phyloP scores from a whole-genome alignment of 169 alveolate genomes.

The Perkinsus olseni region DNA sequence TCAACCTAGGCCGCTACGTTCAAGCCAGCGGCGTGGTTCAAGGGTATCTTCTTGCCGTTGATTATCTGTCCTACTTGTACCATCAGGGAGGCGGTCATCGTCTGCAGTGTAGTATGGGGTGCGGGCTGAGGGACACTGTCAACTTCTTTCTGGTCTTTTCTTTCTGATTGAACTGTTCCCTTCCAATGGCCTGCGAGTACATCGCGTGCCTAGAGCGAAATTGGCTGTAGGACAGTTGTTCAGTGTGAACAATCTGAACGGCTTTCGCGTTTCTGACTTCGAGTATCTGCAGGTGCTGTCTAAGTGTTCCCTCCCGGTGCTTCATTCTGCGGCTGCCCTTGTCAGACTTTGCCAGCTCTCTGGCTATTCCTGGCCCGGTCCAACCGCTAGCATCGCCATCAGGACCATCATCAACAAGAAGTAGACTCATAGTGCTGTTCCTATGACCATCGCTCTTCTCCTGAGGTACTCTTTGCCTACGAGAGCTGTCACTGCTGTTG shows the following conservation, averaged over 20 bases:
- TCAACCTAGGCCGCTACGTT: conserved; percentile 34
- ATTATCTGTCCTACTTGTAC: conserved; percentile 61
- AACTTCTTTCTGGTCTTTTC: not conserved
- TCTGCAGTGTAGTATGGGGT: conserved; percentile 68
- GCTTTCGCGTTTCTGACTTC: too few relatives aligned
- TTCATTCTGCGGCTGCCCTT: conserved; percentile 83
- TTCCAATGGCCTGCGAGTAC: not conserved
- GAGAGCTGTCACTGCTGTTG: conserved; percentile 57
- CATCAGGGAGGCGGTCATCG: conserved; percentile 80
- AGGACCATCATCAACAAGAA: conserved; percentile 75
- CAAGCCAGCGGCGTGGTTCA: conserved; percentile 89
- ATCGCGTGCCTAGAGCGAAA: too few relatives aligned
- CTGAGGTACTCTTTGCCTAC: conserved; percentile 58
- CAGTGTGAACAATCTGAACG: not conserved
- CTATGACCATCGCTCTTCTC: conserved; percentile 5
- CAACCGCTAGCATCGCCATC: conserved; percentile 45
- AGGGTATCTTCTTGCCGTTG: conserved; percentile 81
- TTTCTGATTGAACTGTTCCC: not conserved
- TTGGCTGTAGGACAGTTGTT: too few relatives aligned
- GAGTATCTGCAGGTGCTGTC: conserved; percentile 12
- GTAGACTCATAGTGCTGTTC: conserved; percentile 18
- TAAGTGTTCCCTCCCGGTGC: conserved; percentile 73
- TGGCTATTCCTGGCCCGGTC: conserved; percentile 19
- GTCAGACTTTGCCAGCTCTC: conserved; percentile 59
- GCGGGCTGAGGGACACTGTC: conserved; percentile 11